Conservation (phyloP, 306 rosid genomes). For the Abrus pulchellus region DNA sequence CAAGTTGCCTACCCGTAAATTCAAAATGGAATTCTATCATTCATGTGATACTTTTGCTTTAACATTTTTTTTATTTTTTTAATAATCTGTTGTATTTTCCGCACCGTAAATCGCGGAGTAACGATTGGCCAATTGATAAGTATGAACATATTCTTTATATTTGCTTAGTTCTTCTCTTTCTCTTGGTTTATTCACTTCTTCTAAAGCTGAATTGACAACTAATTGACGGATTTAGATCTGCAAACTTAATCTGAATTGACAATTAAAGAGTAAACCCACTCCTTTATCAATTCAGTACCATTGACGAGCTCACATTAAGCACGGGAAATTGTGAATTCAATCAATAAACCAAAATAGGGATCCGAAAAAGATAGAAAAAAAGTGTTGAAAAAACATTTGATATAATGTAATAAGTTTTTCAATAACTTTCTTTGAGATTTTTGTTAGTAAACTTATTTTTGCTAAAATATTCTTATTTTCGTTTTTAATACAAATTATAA, state of each 20-base stretch:
- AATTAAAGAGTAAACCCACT: not conserved
- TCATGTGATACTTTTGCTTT: too few relatives aligned
- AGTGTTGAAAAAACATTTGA: too few relatives aligned
- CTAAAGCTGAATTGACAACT: too few relatives aligned
- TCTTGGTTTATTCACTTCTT: too few relatives aligned
- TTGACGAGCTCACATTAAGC: not conserved
- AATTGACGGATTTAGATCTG: too few relatives aligned
- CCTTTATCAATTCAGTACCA: not conserved
- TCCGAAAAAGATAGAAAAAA: too few relatives aligned
- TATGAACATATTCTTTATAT: not conserved
- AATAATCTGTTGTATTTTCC: not conserved
- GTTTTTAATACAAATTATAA: too few relatives aligned
- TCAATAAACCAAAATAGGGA: not conserved
- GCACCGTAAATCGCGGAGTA: slow-evolving; percentile 36
- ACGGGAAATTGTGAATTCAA: slow-evolving; percentile 5
- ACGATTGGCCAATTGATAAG: not conserved
- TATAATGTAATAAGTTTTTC: too few relatives aligned
- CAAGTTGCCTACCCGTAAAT: not conserved
- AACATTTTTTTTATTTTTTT: too few relatives aligned
- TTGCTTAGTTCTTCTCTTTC: too few relatives aligned
- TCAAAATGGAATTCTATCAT: not conserved
- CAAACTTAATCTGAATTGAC: not conserved
- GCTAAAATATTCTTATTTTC: too few relatives aligned
- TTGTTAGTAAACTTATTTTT: too few relatives aligned
- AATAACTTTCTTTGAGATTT: not conserved